Conservation (phyloP, 2,329 filamentous ascomycete species). For the Arachnomyces sp. region DNA sequence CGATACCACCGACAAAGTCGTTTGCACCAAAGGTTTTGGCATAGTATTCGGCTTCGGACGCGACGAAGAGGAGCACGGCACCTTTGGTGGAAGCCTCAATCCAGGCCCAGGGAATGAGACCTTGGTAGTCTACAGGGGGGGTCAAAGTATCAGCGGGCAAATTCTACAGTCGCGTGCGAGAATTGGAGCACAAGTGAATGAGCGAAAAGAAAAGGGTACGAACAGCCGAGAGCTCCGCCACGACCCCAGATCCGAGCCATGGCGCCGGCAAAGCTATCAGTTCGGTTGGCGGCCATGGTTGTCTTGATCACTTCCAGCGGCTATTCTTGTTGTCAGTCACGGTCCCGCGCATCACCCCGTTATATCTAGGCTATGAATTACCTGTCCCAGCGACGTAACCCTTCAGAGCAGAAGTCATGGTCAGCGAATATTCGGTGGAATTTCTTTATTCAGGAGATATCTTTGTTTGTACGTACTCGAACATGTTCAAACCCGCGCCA, state of each 20-base stretch:
- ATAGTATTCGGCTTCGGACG: conserved; percentile 95
- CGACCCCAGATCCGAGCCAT: conserved; percentile 85
- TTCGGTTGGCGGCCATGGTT: conserved; percentile 95
- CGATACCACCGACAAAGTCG: conserved; percentile 82
- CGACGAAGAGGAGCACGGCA: conserved; percentile 96
- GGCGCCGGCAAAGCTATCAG: conserved; percentile 74
- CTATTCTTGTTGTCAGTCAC: conserved; percentile 53
- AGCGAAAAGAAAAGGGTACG: conserved; percentile 10
- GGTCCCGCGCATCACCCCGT: background rate
- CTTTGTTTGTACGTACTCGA: conserved; percentile 54
- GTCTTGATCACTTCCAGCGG: conserved; percentile 99
- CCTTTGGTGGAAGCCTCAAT: conserved; percentile 99
- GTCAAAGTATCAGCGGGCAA: background rate
- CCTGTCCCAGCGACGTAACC: conserved; percentile 62
- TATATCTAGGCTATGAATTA: conserved; percentile 21
- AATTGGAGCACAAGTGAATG: conserved; percentile 7
- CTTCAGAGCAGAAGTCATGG: conserved; percentile 26
- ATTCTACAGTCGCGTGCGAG: background rate
- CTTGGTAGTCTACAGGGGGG: conserved; percentile 75
- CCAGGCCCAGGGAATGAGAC: conserved; percentile 99
- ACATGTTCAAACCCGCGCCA: conserved; percentile 89
- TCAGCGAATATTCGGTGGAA: conserved; percentile 8
- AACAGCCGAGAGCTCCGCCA: conserved; percentile 90
- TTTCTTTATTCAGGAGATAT: background rate
- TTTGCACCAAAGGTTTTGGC: conserved; percentile 73